Evolutionary conservation across 78 protist genomes (phyloP), one percentile per base, ranked within the genome.

Genomic region (Dictyostelium intermedium): DNA sequence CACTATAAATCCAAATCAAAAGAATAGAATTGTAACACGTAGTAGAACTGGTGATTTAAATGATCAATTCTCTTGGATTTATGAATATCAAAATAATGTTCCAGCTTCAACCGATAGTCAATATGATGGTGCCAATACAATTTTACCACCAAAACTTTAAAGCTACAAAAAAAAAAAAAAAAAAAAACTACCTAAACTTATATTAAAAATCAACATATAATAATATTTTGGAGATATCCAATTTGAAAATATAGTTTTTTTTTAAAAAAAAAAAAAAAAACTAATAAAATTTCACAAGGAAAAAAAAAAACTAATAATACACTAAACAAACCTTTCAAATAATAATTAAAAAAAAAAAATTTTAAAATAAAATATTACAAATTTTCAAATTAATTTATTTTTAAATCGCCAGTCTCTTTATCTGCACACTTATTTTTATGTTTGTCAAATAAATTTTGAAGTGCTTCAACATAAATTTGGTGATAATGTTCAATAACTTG

Each of bases 401-500:
- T 87, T 37, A 87, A 43, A 43, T 87, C 85, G 45, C 83, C 85
- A 63, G 83, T 78, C 18, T 76, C 81, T 30, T 45, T 78, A 27
- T 82, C 86, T 23, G 4, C 66, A 32, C n/a, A 47, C 37, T 77
- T 53, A 43, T 69, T 76, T 80, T 89, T 89, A 47, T 89, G 82
- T 56, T 89, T 89, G 7, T 89, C 66, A 70, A 89, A 89, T 66
- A 89, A 32, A 20, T 69, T 41, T 18, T 73, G 34, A 11, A 89
- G 27, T 43, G 87, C 34, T 9, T 89, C 94, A 8, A 89, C 83
- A 50, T 89, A 89, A 7, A 80, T 18, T 47, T 89, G 41, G 35
- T 89, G 94, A 80, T 89, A 89, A 37, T 69, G 82, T n/a, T 89
- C 94, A 11, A 89, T 50, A 16, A 89, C 14, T 30, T 89, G 82